Evolutionary conservation across 257 asterid genomes (phyloP), one percentile per base, ranked within the genome.

Genomic region (Ophiorrhiza pumila): DNA sequence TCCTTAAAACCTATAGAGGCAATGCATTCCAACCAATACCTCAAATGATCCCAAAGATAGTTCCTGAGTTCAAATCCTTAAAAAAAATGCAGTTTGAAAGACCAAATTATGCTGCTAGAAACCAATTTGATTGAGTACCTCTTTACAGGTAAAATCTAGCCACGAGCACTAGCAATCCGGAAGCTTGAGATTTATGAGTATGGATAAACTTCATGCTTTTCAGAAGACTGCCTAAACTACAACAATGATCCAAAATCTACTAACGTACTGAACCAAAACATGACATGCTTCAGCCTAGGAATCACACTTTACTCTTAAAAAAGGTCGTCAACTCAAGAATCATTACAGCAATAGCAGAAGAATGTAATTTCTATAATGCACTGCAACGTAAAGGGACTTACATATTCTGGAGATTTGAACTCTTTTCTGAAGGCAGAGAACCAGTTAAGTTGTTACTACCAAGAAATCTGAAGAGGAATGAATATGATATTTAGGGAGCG

Each of bases 381-480:
- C 27, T 43, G 47, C 17, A 18, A 20, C 27, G 23, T 35, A 41
- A 14, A 13, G 42, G 34, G 31, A 64, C 91, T 83, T 73, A 92
- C 98, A 92, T 78, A 71, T 52, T 84, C 65, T 31, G 80, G 71
- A 92, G 95, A 57, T 47, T 17, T 59, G 75, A 20, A 71, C 66
- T 77, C 87, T 81, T 89, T 65, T 45, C 84, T 68, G 77, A 37
- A 46, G 96, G 95, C 68, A 92, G 78, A 52, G 76, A 53, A 27
- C 95, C 96, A 55, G 87, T 83, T 72, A 92, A 68, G 81, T 69
- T 80, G 87, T 92, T 92, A 76, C 74, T 87, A 71, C 98, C 98
- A 15, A 92, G 98, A 86, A 86, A 92, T 81, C 98, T 92, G 87
- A 80, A 72, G 72, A 72, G 53, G 60, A 45, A 63, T 31, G 76